Conservation (phyloP, 257 asterid genomes). For the Solanum chilense region DNA sequence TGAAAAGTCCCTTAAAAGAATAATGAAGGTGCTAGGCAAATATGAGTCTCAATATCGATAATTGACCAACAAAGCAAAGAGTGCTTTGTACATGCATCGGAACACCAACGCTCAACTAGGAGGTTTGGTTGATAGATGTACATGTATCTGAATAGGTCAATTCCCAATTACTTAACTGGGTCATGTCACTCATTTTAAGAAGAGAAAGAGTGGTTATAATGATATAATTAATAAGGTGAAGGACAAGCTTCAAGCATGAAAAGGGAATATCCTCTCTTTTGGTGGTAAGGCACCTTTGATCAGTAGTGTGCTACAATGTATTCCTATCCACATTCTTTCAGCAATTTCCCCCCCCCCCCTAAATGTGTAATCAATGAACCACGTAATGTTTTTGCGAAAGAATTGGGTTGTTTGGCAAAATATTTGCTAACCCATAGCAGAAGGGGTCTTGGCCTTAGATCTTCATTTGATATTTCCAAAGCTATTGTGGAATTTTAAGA, state of each 20-base stretch:
- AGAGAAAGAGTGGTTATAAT: background rate
- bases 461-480: too few relatives aligned
- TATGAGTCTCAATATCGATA: background rate
- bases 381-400: too few relatives aligned
- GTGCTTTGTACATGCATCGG: background rate
- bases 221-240: background rate
- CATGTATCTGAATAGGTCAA: background rate
- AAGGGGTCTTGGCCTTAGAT: too few relatives aligned
- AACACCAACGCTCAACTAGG: background rate
- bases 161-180: background rate
- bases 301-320: too few relatives aligned
- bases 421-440: too few relatives aligned
- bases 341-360: too few relatives aligned
- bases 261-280: background rate
- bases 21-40: background rate
- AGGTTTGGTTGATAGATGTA: background rate
- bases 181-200: background rate
- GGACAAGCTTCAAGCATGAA: background rate
- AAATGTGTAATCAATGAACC: too few relatives aligned
- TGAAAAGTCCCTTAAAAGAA: too few relatives aligned
- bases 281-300: background rate
- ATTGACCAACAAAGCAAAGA: background rate
- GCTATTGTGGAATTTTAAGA: too few relatives aligned
- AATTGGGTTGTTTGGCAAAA: too few relatives aligned
- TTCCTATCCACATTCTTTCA: too few relatives aligned